A percentile compares a stretch with the other conserved stretches of the same genome.
Conservation (phyloP, 768 basidiomycete species). For the Boletus vinaceobasis region DNA sequence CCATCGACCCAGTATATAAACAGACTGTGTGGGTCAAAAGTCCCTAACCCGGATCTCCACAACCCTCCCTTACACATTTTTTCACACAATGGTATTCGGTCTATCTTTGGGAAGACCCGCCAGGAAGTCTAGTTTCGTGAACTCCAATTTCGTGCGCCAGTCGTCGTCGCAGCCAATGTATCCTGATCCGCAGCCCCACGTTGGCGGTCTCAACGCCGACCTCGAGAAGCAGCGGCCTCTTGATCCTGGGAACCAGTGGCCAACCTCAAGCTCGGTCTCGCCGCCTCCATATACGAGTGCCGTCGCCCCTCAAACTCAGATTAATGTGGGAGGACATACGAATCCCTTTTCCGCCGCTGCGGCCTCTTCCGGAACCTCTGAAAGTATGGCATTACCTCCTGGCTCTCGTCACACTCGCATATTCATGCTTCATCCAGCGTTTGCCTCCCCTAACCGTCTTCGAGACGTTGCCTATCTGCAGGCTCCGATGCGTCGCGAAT, state of each 20-base stretch:
- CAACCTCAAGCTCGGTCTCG: slow-evolving; percentile 1
- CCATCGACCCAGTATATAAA: not conserved
- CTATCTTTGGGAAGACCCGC: slow-evolving; percentile 4
- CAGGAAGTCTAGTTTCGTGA: not conserved
- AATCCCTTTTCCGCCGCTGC: slow-evolving; percentile 1
- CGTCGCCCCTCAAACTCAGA: slow-evolving; percentile 3
- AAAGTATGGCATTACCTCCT: slow-evolving; percentile 20
- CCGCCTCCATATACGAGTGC: slow-evolving; percentile 27
- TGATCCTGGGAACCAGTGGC: not conserved
- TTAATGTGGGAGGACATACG: not conserved
- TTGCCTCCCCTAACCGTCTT: slow-evolving; percentile 14
- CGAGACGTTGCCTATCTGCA: slow-evolving; percentile 23
- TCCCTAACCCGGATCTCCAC: not conserved
- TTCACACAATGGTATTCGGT: not conserved
- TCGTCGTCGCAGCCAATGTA: slow-evolving; percentile 11
- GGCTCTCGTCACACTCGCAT: slow-evolving; percentile 21
- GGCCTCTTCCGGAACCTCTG: slow-evolving; percentile 3
- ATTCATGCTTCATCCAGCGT: slow-evolving; percentile 22
- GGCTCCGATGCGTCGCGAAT: slow-evolving; percentile 26
- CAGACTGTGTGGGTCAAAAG: no score
- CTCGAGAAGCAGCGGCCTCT: not conserved
- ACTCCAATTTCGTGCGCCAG: slow-evolving; percentile 3
- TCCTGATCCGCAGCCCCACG: slow-evolving; percentile 3
- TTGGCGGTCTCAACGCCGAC: not conserved
- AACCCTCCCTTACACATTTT: not conserved